phyloP scores from a whole-genome alignment of 2,329 filamentous ascomycete genomes.

The Penicillium sp. region DNA sequence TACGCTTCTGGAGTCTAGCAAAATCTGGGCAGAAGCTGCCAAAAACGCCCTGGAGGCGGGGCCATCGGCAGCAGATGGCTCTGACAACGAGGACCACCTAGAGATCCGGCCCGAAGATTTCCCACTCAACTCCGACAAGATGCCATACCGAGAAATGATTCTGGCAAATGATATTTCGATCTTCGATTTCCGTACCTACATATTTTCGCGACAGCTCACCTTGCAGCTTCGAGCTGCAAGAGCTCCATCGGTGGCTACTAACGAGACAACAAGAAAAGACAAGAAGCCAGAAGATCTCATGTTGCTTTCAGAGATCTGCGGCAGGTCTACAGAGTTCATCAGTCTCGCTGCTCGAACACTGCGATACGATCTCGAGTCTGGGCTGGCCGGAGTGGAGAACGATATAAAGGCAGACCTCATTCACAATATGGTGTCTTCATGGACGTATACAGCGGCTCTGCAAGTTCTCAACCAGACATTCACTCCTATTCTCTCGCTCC shows the following conservation, averaged over 20 bases:
- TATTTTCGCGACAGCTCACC: slow-evolving; percentile 83
- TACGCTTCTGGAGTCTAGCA: slow-evolving; percentile 65
- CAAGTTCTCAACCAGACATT: slow-evolving; percentile 43
- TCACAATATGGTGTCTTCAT: slow-evolving; percentile 46
- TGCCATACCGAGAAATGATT: slow-evolving; percentile 86
- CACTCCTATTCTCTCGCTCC: slow-evolving; percentile 34
- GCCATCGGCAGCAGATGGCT: slow-evolving; percentile 27
- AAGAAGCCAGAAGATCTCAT: slow-evolving; percentile 65
- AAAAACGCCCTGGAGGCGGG: slow-evolving; percentile 48
- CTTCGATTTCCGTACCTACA: slow-evolving; percentile 91
- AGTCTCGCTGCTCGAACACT: slow-evolving; percentile 73
- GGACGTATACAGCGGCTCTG: slow-evolving; percentile 42
- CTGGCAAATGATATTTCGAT: slow-evolving; percentile 90
- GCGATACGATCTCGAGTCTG: slow-evolving; percentile 68
- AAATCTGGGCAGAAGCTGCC: slow-evolving; percentile 62
- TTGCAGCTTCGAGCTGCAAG: slow-evolving; percentile 80
- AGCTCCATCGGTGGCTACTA: slow-evolving; percentile 35
- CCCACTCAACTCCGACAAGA: slow-evolving; percentile 54
- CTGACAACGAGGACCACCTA: slow-evolving; percentile 25
- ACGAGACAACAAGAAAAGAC: slow-evolving; percentile 47
- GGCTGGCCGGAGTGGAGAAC: slow-evolving; percentile 45
- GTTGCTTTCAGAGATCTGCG: slow-evolving; percentile 80
- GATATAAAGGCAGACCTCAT: slow-evolving; percentile 33
- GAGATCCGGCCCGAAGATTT: slow-evolving; percentile 32
- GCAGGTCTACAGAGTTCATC: slow-evolving; percentile 76